Conservation (phyloP, 2,329 filamentous ascomycete genomes). For the Talaromyces marneffei region DNA sequence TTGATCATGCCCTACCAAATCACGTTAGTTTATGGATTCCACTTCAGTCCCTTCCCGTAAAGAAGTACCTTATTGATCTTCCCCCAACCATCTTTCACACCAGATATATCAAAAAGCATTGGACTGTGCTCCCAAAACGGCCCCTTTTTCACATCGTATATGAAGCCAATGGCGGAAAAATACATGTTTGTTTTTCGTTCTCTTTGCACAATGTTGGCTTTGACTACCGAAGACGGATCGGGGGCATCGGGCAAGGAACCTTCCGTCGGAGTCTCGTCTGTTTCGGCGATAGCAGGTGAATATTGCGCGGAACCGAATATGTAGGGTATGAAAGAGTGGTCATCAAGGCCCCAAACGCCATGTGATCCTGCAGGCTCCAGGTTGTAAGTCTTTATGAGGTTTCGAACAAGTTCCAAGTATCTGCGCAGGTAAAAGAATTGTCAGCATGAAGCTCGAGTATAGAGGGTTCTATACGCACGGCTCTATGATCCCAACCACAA, state of each 20-base stretch:
- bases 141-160: constrained; percentile 91
- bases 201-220: constrained; percentile 57
- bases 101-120: constrained; percentile 88
- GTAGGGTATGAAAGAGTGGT: constrained; percentile 90
- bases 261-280: constrained; percentile 64
- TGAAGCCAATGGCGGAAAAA: constrained; percentile 92
- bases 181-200: constrained; percentile 73
- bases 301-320: constrained; percentile 92
- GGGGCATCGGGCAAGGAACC: constrained; percentile 70
- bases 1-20: constrained; percentile 79
- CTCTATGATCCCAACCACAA: constrained; percentile 77
- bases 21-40: neutral
- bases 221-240: constrained; percentile 63
- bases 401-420: constrained; percentile 73
- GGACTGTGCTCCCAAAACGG: constrained; percentile 98
- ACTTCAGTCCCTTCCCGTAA: no score
- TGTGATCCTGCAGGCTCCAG: constrained; percentile 94
- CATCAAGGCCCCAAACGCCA: constrained; percentile 97
- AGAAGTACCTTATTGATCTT: constrained; percentile 79
- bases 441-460: neutral
- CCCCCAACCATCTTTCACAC: constrained; percentile 87
- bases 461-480: constrained; percentile 53
- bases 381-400: constrained; percentile 81
- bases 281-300: constrained; percentile 63
- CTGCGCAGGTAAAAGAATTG: constrained; percentile 37